These are phyloP conservation scores for Roridomyces roridus DNA, from an alignment of 768 basidiomycete genomes.

Conservation along the genomic window DNA sequence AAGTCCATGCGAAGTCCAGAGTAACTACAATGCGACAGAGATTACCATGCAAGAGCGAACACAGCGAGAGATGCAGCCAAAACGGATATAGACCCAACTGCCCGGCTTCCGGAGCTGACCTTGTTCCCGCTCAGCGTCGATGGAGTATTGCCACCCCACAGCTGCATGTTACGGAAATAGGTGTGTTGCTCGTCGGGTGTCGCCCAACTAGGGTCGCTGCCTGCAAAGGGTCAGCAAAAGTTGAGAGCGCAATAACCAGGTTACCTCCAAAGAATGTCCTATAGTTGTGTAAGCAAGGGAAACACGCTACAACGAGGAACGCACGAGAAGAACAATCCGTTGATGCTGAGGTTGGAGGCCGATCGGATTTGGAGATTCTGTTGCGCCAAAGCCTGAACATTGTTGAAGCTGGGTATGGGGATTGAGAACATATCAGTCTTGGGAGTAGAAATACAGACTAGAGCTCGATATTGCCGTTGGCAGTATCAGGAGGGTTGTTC, in stretches of 20 bases:
- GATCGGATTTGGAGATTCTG: constrained; percentile 69
- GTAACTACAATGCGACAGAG: not conserved
- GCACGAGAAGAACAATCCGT: constrained; percentile 83
- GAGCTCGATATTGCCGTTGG: constrained; percentile 77
- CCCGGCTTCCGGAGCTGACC: constrained; percentile 11
- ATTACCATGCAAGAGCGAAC: not conserved
- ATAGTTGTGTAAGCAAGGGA: not conserved
- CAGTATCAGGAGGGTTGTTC: constrained; percentile 68
- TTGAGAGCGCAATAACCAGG: not conserved
- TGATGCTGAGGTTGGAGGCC: constrained; percentile 54
- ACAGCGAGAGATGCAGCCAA: constrained; percentile 1
- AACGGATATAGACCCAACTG: not conserved
- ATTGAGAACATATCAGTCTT: not conserved
- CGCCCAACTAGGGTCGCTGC: constrained; percentile 74
- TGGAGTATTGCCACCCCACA: constrained; percentile 62
- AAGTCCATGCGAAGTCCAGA: not conserved
- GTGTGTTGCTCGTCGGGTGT: constrained; percentile 70
- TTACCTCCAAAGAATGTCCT: constrained; percentile 86
- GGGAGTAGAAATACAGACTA: constrained; percentile 54
- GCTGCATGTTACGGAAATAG: constrained; percentile 76
- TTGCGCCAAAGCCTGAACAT: constrained; percentile 65
- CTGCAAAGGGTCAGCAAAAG: constrained; percentile 36
- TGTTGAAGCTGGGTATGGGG: constrained; percentile 62
- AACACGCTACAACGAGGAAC: constrained; percentile 35
- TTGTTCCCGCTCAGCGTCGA: constrained; percentile 51